Percentiles rank a stretch among this genome's conserved stretches.
Conservation (phyloP, 1,284 basidiomycete genomes). For the Apiotrichum gamsii region DNA sequence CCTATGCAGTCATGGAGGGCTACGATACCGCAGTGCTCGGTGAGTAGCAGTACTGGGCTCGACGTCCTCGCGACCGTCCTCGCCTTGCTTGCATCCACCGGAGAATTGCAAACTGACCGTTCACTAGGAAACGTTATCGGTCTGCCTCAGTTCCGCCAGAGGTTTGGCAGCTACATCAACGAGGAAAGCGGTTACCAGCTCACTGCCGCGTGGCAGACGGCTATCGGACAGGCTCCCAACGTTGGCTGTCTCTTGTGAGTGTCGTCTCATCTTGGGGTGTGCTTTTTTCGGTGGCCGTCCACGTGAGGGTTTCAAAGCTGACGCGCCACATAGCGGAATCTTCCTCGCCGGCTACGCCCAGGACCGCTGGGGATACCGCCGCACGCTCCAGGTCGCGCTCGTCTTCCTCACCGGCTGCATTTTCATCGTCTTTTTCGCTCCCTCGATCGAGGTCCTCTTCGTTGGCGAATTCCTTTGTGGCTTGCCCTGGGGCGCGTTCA, state of each 20-base stretch:
- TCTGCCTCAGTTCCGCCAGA: conserved; percentile 11
- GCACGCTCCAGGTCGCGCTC: conserved; percentile 22
- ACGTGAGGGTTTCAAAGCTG: too few relatives aligned
- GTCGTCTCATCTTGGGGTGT: too few relatives aligned
- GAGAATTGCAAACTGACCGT: too few relatives aligned
- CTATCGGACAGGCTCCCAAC: conserved; percentile 12
- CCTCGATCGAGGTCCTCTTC: conserved; percentile 15
- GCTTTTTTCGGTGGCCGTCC: too few relatives aligned
- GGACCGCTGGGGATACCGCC: conserved; percentile 25
- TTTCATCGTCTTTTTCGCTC: conserved; percentile 45
- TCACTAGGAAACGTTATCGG: conserved; percentile 8
- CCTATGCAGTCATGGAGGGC: too few relatives aligned
- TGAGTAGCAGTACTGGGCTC: too few relatives aligned
- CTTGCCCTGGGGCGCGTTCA: conserved; percentile 48
- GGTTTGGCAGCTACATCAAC: conserved; percentile 1
- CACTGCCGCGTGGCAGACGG: conserved; percentile 17
- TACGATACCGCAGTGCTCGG: conserved; percentile 8
- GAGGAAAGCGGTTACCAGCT: conserved; percentile 3
- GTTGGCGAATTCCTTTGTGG: conserved; percentile 26
- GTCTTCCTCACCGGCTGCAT: conserved; percentile 32
- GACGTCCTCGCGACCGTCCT: too few relatives aligned
- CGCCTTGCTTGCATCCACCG: too few relatives aligned
- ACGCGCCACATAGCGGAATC: conserved; percentile 16
- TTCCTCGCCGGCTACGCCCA: conserved; percentile 18
- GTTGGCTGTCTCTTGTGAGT: conserved; percentile 24